Percentiles rank a stretch among this genome's conserved stretches.
These are phyloP conservation scores for Podospora tetraspora DNA, from an alignment of 495 filamentous ascomycete species.

Conservation along the genomic window DNA sequence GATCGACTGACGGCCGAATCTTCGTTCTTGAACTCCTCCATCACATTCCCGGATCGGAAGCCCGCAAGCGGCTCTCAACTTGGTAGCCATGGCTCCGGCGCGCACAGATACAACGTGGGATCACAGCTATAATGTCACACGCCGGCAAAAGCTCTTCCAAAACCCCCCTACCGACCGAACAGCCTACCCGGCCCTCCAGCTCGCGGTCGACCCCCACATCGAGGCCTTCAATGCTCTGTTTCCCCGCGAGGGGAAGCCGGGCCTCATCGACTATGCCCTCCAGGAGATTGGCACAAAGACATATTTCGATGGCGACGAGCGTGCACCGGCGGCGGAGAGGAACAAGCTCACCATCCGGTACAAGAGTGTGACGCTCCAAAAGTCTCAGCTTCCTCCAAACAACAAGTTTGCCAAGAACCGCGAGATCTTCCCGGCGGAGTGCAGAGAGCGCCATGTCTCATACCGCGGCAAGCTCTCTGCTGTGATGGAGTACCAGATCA, in stretches of 20 bases:
- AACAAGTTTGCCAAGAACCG: slow-evolving; percentile 79
- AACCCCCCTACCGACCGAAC: slow-evolving; percentile 81
- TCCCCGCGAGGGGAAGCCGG: slow-evolving; percentile 51
- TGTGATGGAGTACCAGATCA: slow-evolving; percentile 74
- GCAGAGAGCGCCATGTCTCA: slow-evolving; percentile 85
- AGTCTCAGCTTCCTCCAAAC: slow-evolving; percentile 61
- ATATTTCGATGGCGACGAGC: slow-evolving; percentile 71
- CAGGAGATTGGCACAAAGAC: slow-evolving; percentile 86
- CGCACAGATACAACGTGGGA: slow-evolving; percentile 64
- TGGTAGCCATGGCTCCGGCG: slow-evolving; percentile 48
- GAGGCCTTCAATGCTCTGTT: slow-evolving; percentile 96
- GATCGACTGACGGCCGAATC: not conserved
- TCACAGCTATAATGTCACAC: slow-evolving; percentile 71
- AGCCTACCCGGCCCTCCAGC: slow-evolving; percentile 80
- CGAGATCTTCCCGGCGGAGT: slow-evolving; percentile 87
- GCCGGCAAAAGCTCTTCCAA: slow-evolving; percentile 79
- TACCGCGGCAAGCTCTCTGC: slow-evolving; percentile 84
- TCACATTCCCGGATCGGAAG: not conserved
- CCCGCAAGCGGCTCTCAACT: not conserved
- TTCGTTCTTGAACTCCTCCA: not conserved
- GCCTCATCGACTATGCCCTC: slow-evolving; percentile 68
- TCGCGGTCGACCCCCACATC: slow-evolving; percentile 80
- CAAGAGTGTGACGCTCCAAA: slow-evolving; percentile 72
- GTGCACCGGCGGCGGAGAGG: slow-evolving; percentile 48
- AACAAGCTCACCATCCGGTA: slow-evolving; percentile 71